Evolutionary conservation across 2,329 filamentous ascomycete species (phyloP).

Genomic region (Lecanicillium sp.): DNA sequence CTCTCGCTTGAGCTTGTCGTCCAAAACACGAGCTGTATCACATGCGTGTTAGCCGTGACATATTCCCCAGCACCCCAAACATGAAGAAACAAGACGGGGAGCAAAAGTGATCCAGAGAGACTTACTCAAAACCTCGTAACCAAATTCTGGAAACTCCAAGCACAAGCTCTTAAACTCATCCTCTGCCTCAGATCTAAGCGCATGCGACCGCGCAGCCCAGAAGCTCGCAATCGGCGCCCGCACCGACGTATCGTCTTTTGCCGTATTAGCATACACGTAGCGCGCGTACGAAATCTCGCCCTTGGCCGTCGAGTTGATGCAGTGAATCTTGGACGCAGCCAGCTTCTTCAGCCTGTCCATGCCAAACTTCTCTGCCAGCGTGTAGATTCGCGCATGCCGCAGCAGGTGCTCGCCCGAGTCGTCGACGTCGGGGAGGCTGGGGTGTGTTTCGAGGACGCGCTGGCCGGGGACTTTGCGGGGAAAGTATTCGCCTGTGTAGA

Average conservation of each 20-base stretch:
- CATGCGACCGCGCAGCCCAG: slow-evolving; percentile 76
- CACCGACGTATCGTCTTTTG: slow-evolving; percentile 60
- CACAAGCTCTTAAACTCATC: slow-evolving; percentile 78
- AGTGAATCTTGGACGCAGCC: slow-evolving; percentile 84
- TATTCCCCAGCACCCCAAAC: neutral
- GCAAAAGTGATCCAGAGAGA: slow-evolving; percentile 13
- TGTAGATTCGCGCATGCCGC: slow-evolving; percentile 85
- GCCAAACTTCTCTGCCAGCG: slow-evolving; percentile 71
- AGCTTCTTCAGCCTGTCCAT: slow-evolving; percentile 62
- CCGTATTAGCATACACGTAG: slow-evolving; percentile 78
- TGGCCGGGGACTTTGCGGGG: slow-evolving; percentile 56
- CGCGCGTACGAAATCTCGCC: slow-evolving; percentile 89
- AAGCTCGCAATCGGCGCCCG: slow-evolving; percentile 81
- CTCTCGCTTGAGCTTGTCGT: slow-evolving; percentile 59
- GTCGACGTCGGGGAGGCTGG: slow-evolving; percentile 57
- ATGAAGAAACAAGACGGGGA: neutral
- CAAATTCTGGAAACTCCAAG: slow-evolving; percentile 83
- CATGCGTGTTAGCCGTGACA: slow-evolving; percentile 10
- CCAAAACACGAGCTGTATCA: slow-evolving; percentile 48
- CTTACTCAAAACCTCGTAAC: slow-evolving; percentile 82
- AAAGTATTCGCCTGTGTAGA: slow-evolving; percentile 52
- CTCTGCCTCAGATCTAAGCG: slow-evolving; percentile 77
- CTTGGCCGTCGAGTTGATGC: slow-evolving; percentile 76
- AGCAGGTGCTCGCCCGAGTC: slow-evolving; percentile 75
- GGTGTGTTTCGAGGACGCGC: slow-evolving; percentile 61